phyloP scores from a whole-genome alignment of 2,329 filamentous ascomycete genomes.

The Colletotrichum coccodes region DNA sequence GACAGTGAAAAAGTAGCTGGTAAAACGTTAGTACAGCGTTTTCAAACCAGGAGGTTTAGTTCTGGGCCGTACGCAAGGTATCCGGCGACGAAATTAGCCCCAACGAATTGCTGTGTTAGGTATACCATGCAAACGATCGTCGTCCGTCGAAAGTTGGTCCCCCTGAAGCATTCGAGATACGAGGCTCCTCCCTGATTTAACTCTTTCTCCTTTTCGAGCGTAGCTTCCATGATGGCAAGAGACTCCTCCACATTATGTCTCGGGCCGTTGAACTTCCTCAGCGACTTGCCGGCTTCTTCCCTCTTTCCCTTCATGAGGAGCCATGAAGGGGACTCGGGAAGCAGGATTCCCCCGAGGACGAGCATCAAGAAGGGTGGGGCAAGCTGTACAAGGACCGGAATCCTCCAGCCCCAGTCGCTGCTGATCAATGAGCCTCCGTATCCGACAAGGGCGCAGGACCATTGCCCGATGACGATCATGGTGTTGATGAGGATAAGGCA shows the following conservation, averaged over 20 bases:
- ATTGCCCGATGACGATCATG: conserved; percentile 18
- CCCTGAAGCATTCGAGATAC: conserved; percentile 61
- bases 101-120: conserved; percentile 67
- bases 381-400: conserved; percentile 15
- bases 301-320: conserved; percentile 43
- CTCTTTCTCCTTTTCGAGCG: conserved; percentile 42
- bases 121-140: conserved; percentile 69
- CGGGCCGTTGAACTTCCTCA: conserved; percentile 43
- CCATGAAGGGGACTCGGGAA: conserved; percentile 49
- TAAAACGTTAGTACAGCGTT: no score
- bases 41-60: no score
- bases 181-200: conserved; percentile 47
- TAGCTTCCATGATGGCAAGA: conserved; percentile 40
- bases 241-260: conserved; percentile 40
- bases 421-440: conserved; percentile 13
- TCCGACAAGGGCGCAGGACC: conserved; percentile 30
- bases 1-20: conserved; percentile 49
- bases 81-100: conserved; percentile 39
- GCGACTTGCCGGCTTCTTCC: conserved; percentile 45
- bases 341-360: not conserved
- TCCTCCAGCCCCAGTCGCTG: conserved; percentile 21
- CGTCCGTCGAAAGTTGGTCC: conserved; percentile 60
- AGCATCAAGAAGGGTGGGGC: conserved; percentile 10
- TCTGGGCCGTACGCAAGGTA: conserved; percentile 45
- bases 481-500: conserved; percentile 21